Evolutionary conservation across 345 rosid genomes (phyloP), one percentile per base, ranked within the genome.

Genomic region (Turnera subulata): DNA sequence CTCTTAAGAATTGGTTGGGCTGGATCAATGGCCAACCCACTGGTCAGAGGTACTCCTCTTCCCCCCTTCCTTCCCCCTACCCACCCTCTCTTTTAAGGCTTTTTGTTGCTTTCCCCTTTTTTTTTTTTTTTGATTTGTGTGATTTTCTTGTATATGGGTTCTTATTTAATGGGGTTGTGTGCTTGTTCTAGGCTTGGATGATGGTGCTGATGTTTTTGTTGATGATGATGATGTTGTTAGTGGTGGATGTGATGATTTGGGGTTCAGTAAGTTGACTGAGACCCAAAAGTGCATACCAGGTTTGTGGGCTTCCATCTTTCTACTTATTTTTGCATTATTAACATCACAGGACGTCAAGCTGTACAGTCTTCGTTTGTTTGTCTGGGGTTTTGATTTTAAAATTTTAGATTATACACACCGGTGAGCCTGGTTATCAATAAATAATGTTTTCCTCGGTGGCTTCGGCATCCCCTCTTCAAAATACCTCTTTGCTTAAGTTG

Each of bases 1-100:
- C 91, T 92, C 17, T 64, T 89, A 63, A 88, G 80, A 76, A 52
- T 83, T 67, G 96, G 98, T 23, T 69, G 83, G 37, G 98, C 91
- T 71, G 98, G 96, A 73, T 88, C 96, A 56, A 82, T 75, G 58
- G 58, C 85, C 42, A 89, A 86, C 56, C 95, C 96, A 2, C 63
- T 86, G 54, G 91, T 89, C 60, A 77, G 95, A 58, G 98, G 98
- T 88, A 24, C 4, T 2, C n/a, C n/a, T n/a, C n/a, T n/a, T n/a
- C n/a, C n/a, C n/a, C n/a, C n/a, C n/a, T n/a, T n/a, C n/a, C n/a
- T n/a, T n/a, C n/a, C n/a, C n/a, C n/a, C n/a, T n/a, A n/a, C n/a
- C n/a, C n/a, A n/a, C n/a, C n/a, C n/a, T n/a, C n/a, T n/a, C n/a
- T n/a, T n/a, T n/a, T n/a, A n/a, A n/a, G n/a, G n/a, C n/a, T n/a